Evolutionary conservation across 805 yeast species (phyloP), one percentile per base, ranked within the genome.

Genomic region (Wickerhamomyces canadensis): DNA sequence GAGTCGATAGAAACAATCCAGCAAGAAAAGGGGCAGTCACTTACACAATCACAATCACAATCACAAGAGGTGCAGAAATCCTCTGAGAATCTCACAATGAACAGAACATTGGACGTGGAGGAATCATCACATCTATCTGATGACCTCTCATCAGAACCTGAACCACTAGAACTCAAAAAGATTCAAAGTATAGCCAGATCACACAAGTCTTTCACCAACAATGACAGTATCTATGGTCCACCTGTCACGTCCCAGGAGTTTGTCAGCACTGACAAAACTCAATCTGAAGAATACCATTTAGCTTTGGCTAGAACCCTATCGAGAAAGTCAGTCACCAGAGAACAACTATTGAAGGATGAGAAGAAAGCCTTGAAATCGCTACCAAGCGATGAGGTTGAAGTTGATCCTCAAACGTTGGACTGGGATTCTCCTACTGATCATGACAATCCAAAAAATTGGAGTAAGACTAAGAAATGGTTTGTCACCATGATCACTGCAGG

Each of bases 391-490:
- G 49, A 52, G 2, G 55, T 51, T 15, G 58, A 51, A 8, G 53
- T 65, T 13, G 72, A 68, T 38, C 68, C 74, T 3, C 47, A 54
- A 19, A 45, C 58, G 4, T 50, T 74, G 40, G 70, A 66, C 18
- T 83, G 85, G 84, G 89, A 82, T 48, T 60, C 67, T 1, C 78
- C 78, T 1, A 67, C 61, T 22, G 89, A 83, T 54, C 67, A 64
- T 34, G 84, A 54, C 19, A 75, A 80, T 52, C 91, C 91, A 10
- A 67, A 67, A 41, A 82, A 81, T 53, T 83, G 88, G 88, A 70
- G 84, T 4, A 19, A 35, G 4, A 62, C 72, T 72, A 78, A 71
- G 54, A 78, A 72, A 59, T 81, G 89, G 88, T 54, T 56, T 28
- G 61, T 74, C 39, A 81, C 89, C 1, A 71, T 78, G 76, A 68